Conservation (phyloP, 78 protist genomes). For the Polysphondylium violaceum region DNA sequence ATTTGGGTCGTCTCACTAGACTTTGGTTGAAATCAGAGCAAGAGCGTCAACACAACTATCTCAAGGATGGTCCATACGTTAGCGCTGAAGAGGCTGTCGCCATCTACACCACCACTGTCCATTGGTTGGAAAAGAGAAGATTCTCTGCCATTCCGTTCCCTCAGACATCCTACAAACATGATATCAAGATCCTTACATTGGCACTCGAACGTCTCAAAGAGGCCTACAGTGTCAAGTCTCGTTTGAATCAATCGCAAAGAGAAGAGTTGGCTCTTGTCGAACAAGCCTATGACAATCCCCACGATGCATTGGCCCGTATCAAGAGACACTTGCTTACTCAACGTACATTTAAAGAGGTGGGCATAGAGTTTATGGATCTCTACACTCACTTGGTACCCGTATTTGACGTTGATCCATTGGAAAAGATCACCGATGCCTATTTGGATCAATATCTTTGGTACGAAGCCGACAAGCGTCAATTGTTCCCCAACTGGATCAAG, state of each 20-base stretch:
- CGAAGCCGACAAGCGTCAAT: conserved; percentile 98
- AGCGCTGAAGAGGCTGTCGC: conserved; percentile 98
- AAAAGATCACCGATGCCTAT: conserved; percentile 99
- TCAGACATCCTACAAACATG: conserved; percentile 98
- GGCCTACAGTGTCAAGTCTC: conserved; percentile 93
- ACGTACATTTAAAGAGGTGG: conserved; percentile 98
- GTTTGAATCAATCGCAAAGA: conserved; percentile 98
- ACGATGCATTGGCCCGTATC: conserved; percentile 98
- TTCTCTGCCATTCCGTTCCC: conserved; percentile 99
- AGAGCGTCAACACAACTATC: conserved; percentile 99
- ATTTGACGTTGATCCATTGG: conserved; percentile 99
- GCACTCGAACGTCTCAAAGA: conserved; percentile 99
- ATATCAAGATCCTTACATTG: conserved; percentile 98
- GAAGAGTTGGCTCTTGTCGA: conserved; percentile 99
- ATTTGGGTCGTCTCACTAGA: conserved; percentile 99
- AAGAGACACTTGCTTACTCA: conserved; percentile 98
- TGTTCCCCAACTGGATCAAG: conserved; percentile 99
- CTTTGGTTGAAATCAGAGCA: conserved; percentile 99
- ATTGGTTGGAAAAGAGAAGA: conserved; percentile 97
- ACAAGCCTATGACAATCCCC: conserved; percentile 99
- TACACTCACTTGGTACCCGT: conserved; percentile 98
- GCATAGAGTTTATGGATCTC: conserved; percentile 98
- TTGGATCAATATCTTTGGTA: conserved; percentile 99
- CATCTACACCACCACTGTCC: conserved; percentile 97
- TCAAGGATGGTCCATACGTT: conserved; percentile 99